Base-by-base conservation (phyloP, 73 alveolate species). In the Paramecium tetraurelia region DNA sequence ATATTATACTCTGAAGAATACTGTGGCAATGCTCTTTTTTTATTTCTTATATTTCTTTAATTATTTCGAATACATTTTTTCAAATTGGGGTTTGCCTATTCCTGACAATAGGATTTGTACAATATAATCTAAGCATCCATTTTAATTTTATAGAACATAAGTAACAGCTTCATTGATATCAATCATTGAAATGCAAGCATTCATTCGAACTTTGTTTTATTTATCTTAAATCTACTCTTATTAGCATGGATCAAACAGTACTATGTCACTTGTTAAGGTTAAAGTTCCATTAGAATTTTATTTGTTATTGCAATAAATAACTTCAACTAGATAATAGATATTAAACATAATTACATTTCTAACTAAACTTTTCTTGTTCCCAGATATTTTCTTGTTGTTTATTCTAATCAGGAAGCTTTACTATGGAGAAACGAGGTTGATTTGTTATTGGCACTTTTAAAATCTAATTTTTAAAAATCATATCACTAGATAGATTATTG, bases 101-200 rank as follows among this genome's bases (percentile, higher is more conserved):
- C 90, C 90, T 14, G 90, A 80, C 21, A 80, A 48, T 22, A 80
- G 29, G 16, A 80, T 80, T 48, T 80, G 21, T 6, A 80, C 48
- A 21, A 80, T 18, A 80, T 80, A 80, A 80, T 80, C 90, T 46
- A 31, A 31, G 2, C 57, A 44, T 80, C 90, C 90, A 14, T 22
- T 43, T 40, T 16, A 9, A 80, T 80, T 80, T 22, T 40, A 21
- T 80, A 80, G 21, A 7, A 14, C 57, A 48, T 21, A 80, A 18
- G 48, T 40, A 4, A 80, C 90, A 3, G 72, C 90, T 80, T 80
- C 90, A 80, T 80, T 80, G 11, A 80, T 80, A 35, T 80, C 90
- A 12, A 18, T n/a, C 90, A 80, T 80, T 0, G 90, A 80, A 24
- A 80, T 80, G 29, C 90, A 80, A 18, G 75, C 43, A 80, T 80